phyloP scores from a whole-genome alignment of 1,139 yeast species.

The Sugiyamaella pinicola region DNA sequence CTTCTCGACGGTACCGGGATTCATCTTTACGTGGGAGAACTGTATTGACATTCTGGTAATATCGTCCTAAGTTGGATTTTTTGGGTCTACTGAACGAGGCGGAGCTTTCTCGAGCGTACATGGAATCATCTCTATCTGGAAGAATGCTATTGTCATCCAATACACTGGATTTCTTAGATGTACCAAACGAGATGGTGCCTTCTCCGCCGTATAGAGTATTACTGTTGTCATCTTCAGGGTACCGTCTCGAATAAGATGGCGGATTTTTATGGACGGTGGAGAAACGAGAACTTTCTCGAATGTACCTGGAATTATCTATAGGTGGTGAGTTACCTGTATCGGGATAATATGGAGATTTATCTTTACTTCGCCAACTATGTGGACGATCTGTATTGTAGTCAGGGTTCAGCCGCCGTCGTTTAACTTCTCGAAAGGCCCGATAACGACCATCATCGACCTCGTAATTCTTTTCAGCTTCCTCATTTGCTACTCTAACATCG shows the following conservation, averaged over 20 bases:
- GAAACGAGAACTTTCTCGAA: neutral
- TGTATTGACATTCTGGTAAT: neutral
- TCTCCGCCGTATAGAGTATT: too few species aligned
- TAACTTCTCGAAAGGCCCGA: neutral
- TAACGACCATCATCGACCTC: too few species aligned
- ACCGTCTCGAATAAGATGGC: too few species aligned
- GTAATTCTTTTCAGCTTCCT: neutral
- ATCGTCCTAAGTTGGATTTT: too few species aligned
- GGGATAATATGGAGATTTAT: neutral
- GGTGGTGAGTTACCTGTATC: neutral
- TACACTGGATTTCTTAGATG: too few species aligned
- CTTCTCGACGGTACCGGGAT: neutral
- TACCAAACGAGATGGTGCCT: too few species aligned
- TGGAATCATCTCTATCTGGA: neutral
- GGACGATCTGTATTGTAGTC: neutral
- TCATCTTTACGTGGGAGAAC: neutral
- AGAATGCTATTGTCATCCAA: neutral
- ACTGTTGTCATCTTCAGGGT: too few species aligned
- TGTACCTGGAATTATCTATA: neutral
- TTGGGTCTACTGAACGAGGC: neutral
- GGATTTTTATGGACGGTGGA: too few species aligned
- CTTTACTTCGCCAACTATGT: neutral
- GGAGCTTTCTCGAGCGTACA: neutral
- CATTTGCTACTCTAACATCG: neutral
- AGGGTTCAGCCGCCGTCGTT: neutral